Evolutionary conservation across 768 basidiomycete species (phyloP).

Genomic region (Lyophyllum semitale): DNA sequence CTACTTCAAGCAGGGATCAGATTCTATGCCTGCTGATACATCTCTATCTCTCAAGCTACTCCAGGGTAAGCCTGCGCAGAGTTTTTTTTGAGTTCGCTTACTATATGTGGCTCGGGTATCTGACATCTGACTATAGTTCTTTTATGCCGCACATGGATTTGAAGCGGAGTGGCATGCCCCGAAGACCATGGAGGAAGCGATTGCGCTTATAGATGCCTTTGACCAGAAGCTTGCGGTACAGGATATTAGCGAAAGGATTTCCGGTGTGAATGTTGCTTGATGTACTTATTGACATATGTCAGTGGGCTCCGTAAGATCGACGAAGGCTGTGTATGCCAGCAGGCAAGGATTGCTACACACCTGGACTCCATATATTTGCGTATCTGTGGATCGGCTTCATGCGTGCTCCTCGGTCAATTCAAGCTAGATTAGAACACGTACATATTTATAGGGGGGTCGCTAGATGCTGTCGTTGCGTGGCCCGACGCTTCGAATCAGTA

Average conservation of each 20-base stretch:
- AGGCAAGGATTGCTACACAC: too few species aligned
- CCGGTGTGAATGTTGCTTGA: background rate
- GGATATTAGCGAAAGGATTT: background rate
- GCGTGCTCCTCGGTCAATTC: too few species aligned
- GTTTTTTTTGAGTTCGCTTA: background rate
- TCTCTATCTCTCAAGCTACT: background rate
- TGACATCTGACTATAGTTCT: background rate
- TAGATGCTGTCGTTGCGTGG: too few species aligned
- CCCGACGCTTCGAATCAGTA: too few species aligned
- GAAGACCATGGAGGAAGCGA: slow-evolving; percentile 2
- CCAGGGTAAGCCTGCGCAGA: background rate
- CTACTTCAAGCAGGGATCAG: slow-evolving; percentile 1
- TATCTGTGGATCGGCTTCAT: too few species aligned
- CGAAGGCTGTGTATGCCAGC: too few species aligned
- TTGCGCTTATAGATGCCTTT: background rate
- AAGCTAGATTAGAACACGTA: too few species aligned
- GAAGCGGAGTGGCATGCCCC: background rate
- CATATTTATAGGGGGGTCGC: too few species aligned
- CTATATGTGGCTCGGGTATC: too few species aligned
- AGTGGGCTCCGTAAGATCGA: too few species aligned
- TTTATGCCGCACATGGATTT: slow-evolving; percentile 1
- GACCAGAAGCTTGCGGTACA: background rate
- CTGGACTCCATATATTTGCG: too few species aligned
- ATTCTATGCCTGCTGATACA: background rate
- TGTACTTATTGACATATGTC: background rate